Evolutionary conservation across 1,284 basidiomycete species (phyloP).

Genomic region (Ustilago cynodontis): DNA sequence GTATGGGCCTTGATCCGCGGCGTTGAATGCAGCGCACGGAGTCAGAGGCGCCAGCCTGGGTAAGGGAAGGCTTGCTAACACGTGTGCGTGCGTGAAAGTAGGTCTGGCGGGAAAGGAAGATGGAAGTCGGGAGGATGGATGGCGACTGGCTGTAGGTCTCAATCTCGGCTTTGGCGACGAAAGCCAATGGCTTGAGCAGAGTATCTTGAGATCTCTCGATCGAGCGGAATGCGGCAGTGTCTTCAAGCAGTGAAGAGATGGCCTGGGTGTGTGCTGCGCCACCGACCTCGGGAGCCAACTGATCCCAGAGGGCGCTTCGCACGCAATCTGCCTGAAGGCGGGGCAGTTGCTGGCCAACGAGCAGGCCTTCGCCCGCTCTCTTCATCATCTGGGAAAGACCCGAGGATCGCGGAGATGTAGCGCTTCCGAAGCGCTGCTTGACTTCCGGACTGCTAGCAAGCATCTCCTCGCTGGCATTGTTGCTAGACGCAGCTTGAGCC

Average conservation of each 20-base stretch:
- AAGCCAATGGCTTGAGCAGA: slow-evolving; percentile 6
- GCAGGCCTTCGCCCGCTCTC: slow-evolving; percentile 37
- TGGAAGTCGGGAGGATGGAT: slow-evolving; percentile 39
- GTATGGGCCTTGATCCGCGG: slow-evolving; percentile 25
- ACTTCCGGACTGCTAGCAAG: slow-evolving; percentile 10
- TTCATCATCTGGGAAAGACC: slow-evolving; percentile 52
- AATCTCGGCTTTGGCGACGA: slow-evolving; percentile 47
- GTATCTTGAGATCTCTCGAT: slow-evolving; percentile 5
- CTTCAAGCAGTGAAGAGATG: slow-evolving; percentile 8
- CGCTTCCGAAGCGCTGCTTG: slow-evolving; percentile 15
- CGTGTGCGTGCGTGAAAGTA: slow-evolving; percentile 40
- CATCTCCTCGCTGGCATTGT: slow-evolving; percentile 7
- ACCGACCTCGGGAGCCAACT: slow-evolving; percentile 19
- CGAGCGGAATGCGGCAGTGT: background rate
- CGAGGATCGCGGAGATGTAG: slow-evolving; percentile 31
- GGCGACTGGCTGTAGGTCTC: slow-evolving; percentile 52
- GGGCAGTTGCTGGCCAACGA: slow-evolving; percentile 19
- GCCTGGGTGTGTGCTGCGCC: slow-evolving; percentile 19
- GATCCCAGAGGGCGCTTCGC: slow-evolving; percentile 36
- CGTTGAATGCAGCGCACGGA: slow-evolving; percentile 20
- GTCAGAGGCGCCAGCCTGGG: background rate
- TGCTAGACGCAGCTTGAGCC: background rate
- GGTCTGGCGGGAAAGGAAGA: slow-evolving; percentile 47
- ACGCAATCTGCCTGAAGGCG: slow-evolving; percentile 32
- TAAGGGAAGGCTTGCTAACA: background rate